Evolutionary conservation across 176 grass and related monocot species (phyloP).

Genomic region (Lolium rigidum): DNA sequence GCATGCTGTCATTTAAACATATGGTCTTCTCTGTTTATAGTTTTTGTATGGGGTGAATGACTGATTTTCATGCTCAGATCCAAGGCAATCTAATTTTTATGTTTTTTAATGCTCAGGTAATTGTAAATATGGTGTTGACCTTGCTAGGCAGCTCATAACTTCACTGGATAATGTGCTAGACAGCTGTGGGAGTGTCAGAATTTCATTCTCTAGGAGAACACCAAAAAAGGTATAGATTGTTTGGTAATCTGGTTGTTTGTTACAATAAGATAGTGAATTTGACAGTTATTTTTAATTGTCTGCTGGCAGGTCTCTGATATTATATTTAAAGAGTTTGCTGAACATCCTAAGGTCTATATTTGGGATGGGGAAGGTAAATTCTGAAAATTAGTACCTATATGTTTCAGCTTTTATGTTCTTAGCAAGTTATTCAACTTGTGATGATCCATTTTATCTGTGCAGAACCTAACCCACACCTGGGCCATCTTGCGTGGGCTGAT

Average conservation of each 20-base stretch:
- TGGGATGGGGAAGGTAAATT: constrained; percentile 86
- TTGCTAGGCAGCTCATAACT: constrained; percentile 72
- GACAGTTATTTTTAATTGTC: constrained; percentile 25
- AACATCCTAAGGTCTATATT: constrained; percentile 81
- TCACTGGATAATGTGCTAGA: constrained; percentile 73
- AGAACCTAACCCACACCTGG: constrained; percentile 93
- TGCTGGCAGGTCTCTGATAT: constrained; percentile 64
- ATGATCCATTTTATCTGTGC: constrained; percentile 35
- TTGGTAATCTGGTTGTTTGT: constrained; percentile 5
- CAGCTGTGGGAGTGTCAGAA: constrained; percentile 85
- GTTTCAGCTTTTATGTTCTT: constrained; percentile 26
- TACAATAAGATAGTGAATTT: constrained; percentile 13
- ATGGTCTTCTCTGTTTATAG: neutral
- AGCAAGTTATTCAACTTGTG: constrained; percentile 1
- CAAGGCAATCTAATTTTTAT: constrained; percentile 38
- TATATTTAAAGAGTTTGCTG: constrained; percentile 66
- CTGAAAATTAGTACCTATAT: constrained; percentile 7
- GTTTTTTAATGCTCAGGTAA: constrained; percentile 60
- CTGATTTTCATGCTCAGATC: constrained; percentile 23
- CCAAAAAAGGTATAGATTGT: constrained; percentile 65
- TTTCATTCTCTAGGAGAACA: constrained; percentile 90
- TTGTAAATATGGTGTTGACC: constrained; percentile 82
- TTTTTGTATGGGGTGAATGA: constrained; percentile 23
- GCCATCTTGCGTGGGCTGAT: constrained; percentile 96
- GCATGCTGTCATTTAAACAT: neutral